Conservation (phyloP, 2,329 filamentous ascomycete species). For the Coniochaeta ligniaria region DNA sequence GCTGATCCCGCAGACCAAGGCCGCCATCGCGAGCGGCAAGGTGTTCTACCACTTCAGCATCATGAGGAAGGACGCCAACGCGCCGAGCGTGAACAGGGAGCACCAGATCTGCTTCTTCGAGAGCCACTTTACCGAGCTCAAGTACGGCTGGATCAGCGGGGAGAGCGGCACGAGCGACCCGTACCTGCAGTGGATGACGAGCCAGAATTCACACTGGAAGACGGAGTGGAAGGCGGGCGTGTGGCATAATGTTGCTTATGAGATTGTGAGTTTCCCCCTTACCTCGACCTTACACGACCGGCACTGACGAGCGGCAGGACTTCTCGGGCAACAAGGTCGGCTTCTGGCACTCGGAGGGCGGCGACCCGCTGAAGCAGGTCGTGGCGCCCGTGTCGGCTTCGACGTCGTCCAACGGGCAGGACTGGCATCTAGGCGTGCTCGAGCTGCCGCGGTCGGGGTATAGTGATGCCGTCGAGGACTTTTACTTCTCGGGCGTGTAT, state of each 20-base stretch:
- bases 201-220: conserved; percentile 55
- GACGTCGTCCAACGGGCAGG: conserved; percentile 59
- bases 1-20: conserved; percentile 63
- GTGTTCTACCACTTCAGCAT: conserved; percentile 69
- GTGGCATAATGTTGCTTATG: conserved; percentile 72
- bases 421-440: conserved; percentile 67
- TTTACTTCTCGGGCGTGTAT: conserved; percentile 67
- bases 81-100: conserved; percentile 55
- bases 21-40: conserved; percentile 57
- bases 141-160: conserved; percentile 55
- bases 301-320: conserved; percentile 27
- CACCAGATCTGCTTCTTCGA: conserved; percentile 61
- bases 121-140: conserved; percentile 68
- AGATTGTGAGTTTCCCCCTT: conserved; percentile 39
- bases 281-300: neutral
- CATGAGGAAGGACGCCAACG: conserved; percentile 49
- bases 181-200: conserved; percentile 58
- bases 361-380: conserved; percentile 46
- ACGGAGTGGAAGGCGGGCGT: conserved; percentile 52
- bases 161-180: conserved; percentile 35
- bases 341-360: conserved; percentile 64
- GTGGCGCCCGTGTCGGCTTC: conserved; percentile 53
- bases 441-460: conserved; percentile 53
- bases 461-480: conserved; percentile 51
- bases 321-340: conserved; percentile 55